These are phyloP conservation scores for Aspergillus nidulans DNA, from an alignment of 495 filamentous ascomycete genomes.

Conservation along the genomic window DNA sequence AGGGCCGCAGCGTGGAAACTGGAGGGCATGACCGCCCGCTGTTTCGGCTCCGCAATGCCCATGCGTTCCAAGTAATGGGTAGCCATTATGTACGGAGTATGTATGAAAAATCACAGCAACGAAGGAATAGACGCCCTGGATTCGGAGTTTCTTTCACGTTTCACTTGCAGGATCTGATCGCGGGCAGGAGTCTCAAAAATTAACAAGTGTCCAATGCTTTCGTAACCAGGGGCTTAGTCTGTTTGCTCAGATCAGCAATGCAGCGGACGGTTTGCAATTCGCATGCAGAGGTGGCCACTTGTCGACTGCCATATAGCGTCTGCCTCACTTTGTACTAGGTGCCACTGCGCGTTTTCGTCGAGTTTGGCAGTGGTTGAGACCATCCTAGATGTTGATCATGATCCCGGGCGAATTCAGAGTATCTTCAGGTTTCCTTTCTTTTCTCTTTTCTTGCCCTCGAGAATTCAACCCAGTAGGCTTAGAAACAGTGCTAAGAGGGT, in stretches of 20 bases:
- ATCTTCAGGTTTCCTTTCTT: no score
- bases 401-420: no score
- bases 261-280: constrained; percentile 1
- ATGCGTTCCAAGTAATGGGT: not conserved
- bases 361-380: not conserved
- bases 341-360: constrained; percentile 2
- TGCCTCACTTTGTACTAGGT: constrained; percentile 21
- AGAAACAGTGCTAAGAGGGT: not conserved
- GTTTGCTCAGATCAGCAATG: not conserved
- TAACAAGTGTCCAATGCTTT: not conserved
- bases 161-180: not conserved
- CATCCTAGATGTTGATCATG: not conserved
- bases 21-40: no score
- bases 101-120: not conserved
- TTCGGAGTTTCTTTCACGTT: not conserved
- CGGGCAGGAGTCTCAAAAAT: not conserved
- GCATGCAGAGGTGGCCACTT: constrained; percentile 16
- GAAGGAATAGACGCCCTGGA: not conserved
- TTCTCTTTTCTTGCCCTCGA: not conserved
- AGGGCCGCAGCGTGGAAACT: no score
- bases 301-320: constrained; percentile 20
- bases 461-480: no score
- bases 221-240: not conserved
- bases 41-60: not conserved
- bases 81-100: not conserved